phyloP scores from a whole-genome alignment of 257 asterid species.

The Solanum corneliomulleri region DNA sequence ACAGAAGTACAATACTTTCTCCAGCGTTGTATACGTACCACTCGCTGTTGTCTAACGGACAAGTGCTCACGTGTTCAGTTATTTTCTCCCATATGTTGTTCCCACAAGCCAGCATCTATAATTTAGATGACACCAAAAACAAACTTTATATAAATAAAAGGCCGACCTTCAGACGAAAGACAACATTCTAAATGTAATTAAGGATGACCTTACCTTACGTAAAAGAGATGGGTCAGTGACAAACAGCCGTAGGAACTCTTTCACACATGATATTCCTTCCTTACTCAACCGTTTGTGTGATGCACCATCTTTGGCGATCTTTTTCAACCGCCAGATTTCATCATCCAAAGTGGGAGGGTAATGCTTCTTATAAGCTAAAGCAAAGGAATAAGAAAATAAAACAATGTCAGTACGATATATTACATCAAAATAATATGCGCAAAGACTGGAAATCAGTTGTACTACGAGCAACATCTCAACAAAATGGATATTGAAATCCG shows the following conservation, averaged over 20 bases:
- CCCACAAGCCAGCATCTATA: slow-evolving; percentile 49
- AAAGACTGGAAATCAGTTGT: not conserved
- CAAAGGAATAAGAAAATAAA: not conserved
- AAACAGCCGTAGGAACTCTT: slow-evolving; percentile 45
- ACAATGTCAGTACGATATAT: not conserved
- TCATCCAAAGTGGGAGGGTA: slow-evolving; percentile 53
- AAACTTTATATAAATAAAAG: not conserved
- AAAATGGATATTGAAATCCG: not conserved
- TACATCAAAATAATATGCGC: not conserved
- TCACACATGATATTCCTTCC: slow-evolving; percentile 27
- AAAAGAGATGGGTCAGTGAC: slow-evolving; percentile 24
- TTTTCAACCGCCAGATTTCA: slow-evolving; percentile 76
- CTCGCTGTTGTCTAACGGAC: slow-evolving; percentile 36
- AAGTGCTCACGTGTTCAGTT: slow-evolving; percentile 39
- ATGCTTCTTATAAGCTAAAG: slow-evolving; percentile 64
- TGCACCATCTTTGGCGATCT: slow-evolving; percentile 73
- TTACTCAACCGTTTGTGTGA: slow-evolving; percentile 31
- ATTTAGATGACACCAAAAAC: slow-evolving; percentile 5
- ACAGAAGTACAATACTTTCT: slow-evolving; percentile 26
- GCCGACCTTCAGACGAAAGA: not conserved
- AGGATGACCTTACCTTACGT: slow-evolving; percentile 42
- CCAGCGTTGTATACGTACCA: slow-evolving; percentile 23
- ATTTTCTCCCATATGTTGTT: slow-evolving; percentile 54
- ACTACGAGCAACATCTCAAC: not conserved
- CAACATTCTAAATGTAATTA: not conserved